Evolutionary conservation across 73 alveolate genomes (phyloP), one percentile per base, ranked within the genome.

Genomic region (Symbiodinium natans): DNA sequence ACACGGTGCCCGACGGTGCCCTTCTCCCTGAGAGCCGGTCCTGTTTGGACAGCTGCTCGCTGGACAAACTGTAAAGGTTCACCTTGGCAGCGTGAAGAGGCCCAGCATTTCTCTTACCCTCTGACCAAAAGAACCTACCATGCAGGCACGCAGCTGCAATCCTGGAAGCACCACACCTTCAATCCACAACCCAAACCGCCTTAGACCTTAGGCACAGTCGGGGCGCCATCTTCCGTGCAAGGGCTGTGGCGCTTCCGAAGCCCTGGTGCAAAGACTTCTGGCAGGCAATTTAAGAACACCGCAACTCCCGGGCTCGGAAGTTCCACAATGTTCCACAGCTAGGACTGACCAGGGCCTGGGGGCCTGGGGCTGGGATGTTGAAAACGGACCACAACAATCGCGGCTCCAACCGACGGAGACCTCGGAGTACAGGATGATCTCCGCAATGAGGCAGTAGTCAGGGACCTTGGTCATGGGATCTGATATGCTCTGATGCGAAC

Each of bases 1-100:
- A 68, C 13, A 13, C 59, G 59, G 13, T 19, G 33, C 29, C 4
- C 8, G 77, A 19, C 33, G 77, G 36, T 8, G 33, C 3, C 77
- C 27, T 25, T 6, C 36, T 8, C 63, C 63, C 23, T 25, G 6
- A 6, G 77, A 59, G 77, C 93, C 99, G 99, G 93, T 99, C 99
- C 99, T 99, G 99, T 98, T 99, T 99, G 54, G 99, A 99, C 93
- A 99, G 99, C 99, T 99, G 99, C 96, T 99, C 99, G 86, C 99
- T 99, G 71, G 99, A 99, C 43, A 99, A 99, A 92, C 99, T 99
- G 99, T 99, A 99, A 3, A 63, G 39, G 77, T 63, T 63, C 77
- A 63, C 77, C 77, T 63, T 2, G 39, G 39, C 1, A 29, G 31
- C 13, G 77, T 46, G 59, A 6, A 46, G 13, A 46, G 6, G 13